Base-by-base conservation (phyloP, 208 protist genomes). In the Acanthamoeba castellanii region DNA sequence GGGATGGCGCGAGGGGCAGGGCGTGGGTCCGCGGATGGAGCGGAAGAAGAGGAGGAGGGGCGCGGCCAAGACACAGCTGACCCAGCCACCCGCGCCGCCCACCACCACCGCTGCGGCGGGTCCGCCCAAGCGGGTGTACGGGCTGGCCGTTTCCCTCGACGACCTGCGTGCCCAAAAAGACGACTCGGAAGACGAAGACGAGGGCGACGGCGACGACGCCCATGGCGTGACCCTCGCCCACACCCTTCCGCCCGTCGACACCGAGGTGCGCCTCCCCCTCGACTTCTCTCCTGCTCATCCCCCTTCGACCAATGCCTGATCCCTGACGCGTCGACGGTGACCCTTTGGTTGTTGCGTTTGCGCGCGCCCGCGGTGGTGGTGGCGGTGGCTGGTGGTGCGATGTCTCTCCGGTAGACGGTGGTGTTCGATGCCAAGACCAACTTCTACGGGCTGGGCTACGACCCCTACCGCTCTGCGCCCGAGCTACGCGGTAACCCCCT, bases 1-100 rank as follows among this genome's bases (percentile, higher is more conserved):
- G 94, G 94, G 94, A 2, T 95, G 94, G 94, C 37, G 94, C 4
- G 85, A 95, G 32, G 94, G 94, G 3, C 94, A 93, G 37, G 85
- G 78, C 8, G 57, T 95, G 14, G 84, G 94, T 1, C 94, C 94
- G 9, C 72, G 70, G 4, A 55, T 20, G 47, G 9, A 61, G 25
- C 93, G 81, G 89, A 93, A 81, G 47, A 59, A 93, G 89, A 32
- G 2, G 37, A 52, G 6, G 64, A 22, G 9, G 11, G n/a, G 8
- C 66, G 61, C 18, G 5, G 11, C 61, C 9, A 4, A 22, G 5
- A 16, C 61, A 70, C 61, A 70, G 22, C 9, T 30, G 27, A 34
- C 25, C 5, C 42, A 8, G 18, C 14, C 37, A 11, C n/a, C 85
- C 64, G 85, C 14, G 59, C 47, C 25, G 8, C 3, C 32, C 30